Evolutionary conservation across 192 early-diverging fungal species (phyloP).

Genomic region (Geranomyces michiganensis): DNA sequence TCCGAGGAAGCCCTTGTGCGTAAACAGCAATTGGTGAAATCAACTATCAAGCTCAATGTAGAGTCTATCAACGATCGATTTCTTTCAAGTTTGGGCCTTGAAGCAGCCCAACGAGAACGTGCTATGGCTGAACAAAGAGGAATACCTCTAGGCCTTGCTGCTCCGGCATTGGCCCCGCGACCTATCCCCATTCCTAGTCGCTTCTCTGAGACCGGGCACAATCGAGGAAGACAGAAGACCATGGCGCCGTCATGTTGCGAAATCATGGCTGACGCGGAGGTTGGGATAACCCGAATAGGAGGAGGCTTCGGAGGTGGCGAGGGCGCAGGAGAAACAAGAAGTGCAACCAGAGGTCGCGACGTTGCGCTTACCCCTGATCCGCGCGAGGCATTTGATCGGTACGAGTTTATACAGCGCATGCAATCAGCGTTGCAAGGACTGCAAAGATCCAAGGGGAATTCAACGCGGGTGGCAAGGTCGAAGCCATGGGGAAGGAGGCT

Average conservation of each 20-base stretch:
- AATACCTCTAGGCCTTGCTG: background rate
- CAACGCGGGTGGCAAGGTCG: background rate
- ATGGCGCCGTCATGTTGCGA: background rate
- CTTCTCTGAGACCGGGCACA: background rate
- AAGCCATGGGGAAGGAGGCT: background rate
- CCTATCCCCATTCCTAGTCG: background rate
- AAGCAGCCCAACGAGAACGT: background rate
- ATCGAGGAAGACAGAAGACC: background rate
- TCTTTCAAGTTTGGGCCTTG: slow-evolving; percentile 2
- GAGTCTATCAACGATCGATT: slow-evolving; percentile 35
- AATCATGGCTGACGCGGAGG: background rate
- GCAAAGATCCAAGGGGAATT: background rate
- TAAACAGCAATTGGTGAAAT: background rate
- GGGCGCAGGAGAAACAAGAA: background rate
- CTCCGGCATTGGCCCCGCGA: no score
- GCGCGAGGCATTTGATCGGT: slow-evolving; percentile 13
- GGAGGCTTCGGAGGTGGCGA: background rate
- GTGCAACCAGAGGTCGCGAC: background rate
- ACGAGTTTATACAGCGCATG: slow-evolving; percentile 28
- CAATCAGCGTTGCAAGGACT: slow-evolving; percentile 10
- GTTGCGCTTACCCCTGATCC: background rate
- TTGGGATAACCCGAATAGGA: background rate
- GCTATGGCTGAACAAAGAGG: background rate
- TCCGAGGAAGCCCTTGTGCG: background rate
- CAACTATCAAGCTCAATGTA: slow-evolving; percentile 26